A percentile compares a stretch with the other conserved stretches of the same genome.
These are phyloP conservation scores for Schoenoplectus triqueter DNA, from an alignment of 202 grass and related monocot genomes.

Conservation along the genomic window DNA sequence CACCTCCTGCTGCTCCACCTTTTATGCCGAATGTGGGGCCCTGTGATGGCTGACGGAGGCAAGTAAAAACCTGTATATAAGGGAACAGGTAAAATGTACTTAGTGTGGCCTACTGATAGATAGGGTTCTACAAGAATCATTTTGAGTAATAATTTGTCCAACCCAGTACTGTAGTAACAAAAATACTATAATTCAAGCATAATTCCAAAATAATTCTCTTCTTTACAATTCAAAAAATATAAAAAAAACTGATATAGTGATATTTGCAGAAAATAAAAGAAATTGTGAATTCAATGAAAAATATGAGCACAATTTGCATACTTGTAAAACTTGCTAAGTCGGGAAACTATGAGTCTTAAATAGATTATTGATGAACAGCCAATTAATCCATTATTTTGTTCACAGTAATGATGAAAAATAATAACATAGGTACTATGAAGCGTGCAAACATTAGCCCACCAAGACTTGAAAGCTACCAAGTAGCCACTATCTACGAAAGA, in stretches of 20 bases:
- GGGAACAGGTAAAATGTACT: not conserved
- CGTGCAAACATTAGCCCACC: too few relatives aligned
- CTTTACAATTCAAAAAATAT: too few relatives aligned
- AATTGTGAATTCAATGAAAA: not conserved
- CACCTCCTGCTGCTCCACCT: conserved; percentile 94
- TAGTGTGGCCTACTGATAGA: not conserved
- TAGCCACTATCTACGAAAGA: too few relatives aligned
- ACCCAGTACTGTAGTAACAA: not conserved
- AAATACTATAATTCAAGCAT: not conserved
- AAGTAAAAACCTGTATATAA: conserved; percentile 72
- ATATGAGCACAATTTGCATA: not conserved
- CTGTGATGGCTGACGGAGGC: conserved; percentile 94
- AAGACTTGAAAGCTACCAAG: too few relatives aligned
- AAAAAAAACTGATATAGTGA: too few relatives aligned
- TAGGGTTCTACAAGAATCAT: not conserved
- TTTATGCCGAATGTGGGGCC: conserved; percentile 98
- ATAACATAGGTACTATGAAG: not conserved
- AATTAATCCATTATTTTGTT: not conserved
- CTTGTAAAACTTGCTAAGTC: not conserved
- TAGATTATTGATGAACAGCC: not conserved
- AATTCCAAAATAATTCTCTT: not conserved
- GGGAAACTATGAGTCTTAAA: not conserved
- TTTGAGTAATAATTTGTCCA: conserved; percentile 19
- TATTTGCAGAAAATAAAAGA: not conserved
- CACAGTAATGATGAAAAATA: not conserved